A percentile compares a stretch with the other conserved stretches of the same genome.
phyloP scores from a whole-genome alignment of 2,329 filamentous ascomycete species.

The Alternaria viburni region DNA sequence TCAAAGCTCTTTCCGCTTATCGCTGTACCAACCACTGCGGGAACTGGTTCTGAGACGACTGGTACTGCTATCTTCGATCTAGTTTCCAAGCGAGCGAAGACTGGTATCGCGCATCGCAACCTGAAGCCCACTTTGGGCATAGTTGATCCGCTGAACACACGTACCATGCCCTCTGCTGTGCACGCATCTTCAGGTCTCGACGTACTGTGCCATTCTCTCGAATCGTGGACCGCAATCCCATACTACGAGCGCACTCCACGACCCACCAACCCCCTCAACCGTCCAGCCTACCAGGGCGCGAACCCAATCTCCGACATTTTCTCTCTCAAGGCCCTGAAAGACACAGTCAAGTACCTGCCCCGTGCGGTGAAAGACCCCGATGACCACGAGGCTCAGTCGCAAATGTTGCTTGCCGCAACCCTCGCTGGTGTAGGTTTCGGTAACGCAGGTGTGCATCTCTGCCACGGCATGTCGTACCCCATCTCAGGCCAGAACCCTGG shows the following conservation, averaged over 20 bases:
- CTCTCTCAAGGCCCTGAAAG: constrained; percentile 80
- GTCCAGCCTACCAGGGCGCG: constrained; percentile 94
- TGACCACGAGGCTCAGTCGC: constrained; percentile 87
- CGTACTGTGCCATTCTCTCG: constrained; percentile 92
- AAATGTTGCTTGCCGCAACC: constrained; percentile 95
- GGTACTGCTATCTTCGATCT: constrained; percentile 98
- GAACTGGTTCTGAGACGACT: constrained; percentile 91
- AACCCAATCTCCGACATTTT: constrained; percentile 99
- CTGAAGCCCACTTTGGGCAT: constrained; percentile 95
- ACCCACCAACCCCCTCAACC: constrained; percentile 85
- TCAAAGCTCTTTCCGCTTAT: constrained; percentile 76
- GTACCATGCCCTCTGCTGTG: constrained; percentile 93
- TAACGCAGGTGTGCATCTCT: constrained; percentile 93
- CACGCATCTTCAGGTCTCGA: constrained; percentile 92
- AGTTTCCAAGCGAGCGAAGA: constrained; percentile 88
- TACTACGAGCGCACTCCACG: constrained; percentile 85
- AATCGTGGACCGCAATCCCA: constrained; percentile 97
- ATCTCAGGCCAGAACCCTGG: constrained; percentile 94
- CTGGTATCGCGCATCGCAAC: constrained; percentile 92
- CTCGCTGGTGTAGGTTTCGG: constrained; percentile 96
- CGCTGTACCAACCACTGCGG: constrained; percentile 84
- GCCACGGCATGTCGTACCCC: constrained; percentile 94
- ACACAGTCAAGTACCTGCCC: constrained; percentile 90
- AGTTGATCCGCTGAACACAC: constrained; percentile 84
- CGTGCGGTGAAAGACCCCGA: constrained; percentile 86